Base-by-base conservation (phyloP, 73 alveolate genomes). In the Paramecium sexaurelia region DNA sequence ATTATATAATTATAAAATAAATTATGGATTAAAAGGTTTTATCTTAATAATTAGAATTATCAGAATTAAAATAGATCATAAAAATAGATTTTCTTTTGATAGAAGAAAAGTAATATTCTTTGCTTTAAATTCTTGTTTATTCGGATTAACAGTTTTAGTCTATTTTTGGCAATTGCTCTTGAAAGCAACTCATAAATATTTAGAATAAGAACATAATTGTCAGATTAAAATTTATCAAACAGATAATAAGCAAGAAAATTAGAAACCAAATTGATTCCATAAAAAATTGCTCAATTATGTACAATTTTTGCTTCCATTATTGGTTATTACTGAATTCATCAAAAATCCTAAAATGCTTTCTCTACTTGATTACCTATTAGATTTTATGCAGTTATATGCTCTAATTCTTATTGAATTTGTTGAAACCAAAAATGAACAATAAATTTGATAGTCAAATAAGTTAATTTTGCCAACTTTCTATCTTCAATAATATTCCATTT, bases 101-200 rank as follows among this genome's bases (percentile, higher is more conserved):
- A 78, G 90, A 78, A 78, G 90, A 20, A 78, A 45, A 22, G 55
- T 78, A 26, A 78, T 78, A 39, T 78, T 78, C 41, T 78, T 78
- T 43, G 41, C 90, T 7, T 33, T 78, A 10, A 78, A 78, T 22
- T 40, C 90, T 9, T 78, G 90, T 78, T 33, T 78, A 9, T 78
- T 78, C 17, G 90, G 90, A 78, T 78, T 78, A 17, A 75, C 90
- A 22, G 43, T 78, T 78, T 78, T 45, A 78, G 90, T 43, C 13
- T 78, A 26, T 78, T 78, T 40, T 78, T 75, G 5, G 90, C 90
- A 5, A 78, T 78, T 27, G 41, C 90, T 24, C 55, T 78, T 22
- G 90, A 78, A 43, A 78, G 90, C 90, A 78, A 78, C 41, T 32
- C 90, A 39, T 78, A 78, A 78, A 78, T 78, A 15, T 78, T 78